phyloP scores from a whole-genome alignment of 768 basidiomycete genomes.

The Calocybe cyanea region DNA sequence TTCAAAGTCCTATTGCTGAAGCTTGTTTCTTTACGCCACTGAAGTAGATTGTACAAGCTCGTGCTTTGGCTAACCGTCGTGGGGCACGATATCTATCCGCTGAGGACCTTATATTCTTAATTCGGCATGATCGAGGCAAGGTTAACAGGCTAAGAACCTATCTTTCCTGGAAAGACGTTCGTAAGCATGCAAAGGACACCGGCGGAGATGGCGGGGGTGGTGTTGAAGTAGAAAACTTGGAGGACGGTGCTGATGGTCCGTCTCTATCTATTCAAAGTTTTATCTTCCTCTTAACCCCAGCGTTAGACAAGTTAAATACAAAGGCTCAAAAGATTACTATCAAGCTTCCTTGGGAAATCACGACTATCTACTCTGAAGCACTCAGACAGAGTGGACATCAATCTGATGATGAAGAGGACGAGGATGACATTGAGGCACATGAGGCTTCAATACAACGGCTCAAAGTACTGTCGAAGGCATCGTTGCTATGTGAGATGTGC shows the following conservation, averaged over 20 bases:
- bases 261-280: constrained; percentile 1
- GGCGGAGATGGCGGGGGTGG: constrained; percentile 78
- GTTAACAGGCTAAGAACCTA: constrained; percentile 92
- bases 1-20: constrained; percentile 4
- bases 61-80: constrained; percentile 75
- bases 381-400: constrained; percentile 72
- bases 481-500: constrained; percentile 4
- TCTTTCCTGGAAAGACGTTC: constrained; percentile 95
- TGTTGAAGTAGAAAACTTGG: constrained; percentile 78
- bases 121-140: constrained; percentile 90
- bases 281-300: not conserved
- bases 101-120: constrained; percentile 95
- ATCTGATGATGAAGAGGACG: constrained; percentile 93
- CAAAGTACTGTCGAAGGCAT: constrained; percentile 39
- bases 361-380: constrained; percentile 87
- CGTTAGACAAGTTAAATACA: constrained; percentile 67
- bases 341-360: constrained; percentile 94
- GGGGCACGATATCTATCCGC: constrained; percentile 84
- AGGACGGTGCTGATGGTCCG: constrained; percentile 79
- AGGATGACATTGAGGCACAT: constrained; percentile 93
- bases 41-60: constrained; percentile 81
- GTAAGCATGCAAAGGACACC: constrained; percentile 91
- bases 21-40: not conserved
- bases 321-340: constrained; percentile 93
- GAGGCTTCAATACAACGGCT: constrained; percentile 89